A percentile compares a stretch with the other conserved stretches of the same genome.
These are phyloP conservation scores for Westerdykella ornata DNA, from an alignment of 2,329 filamentous ascomycete genomes.

Conservation along the genomic window DNA sequence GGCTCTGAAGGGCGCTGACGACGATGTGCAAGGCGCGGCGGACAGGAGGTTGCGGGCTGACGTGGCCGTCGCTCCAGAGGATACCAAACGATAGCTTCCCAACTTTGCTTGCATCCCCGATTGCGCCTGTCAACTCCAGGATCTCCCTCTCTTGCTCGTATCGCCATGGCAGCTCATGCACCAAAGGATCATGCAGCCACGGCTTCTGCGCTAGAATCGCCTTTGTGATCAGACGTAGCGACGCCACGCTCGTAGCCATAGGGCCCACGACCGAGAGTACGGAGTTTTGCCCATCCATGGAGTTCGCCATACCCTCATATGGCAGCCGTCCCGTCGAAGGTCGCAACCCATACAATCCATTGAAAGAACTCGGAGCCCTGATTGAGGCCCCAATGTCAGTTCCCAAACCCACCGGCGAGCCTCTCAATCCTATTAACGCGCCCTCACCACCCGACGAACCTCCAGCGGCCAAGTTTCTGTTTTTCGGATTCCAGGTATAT, in stretches of 20 bases:
- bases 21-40: slow-evolving; percentile 28
- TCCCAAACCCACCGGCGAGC: slow-evolving; percentile 51
- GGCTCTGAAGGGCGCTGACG: slow-evolving; percentile 15
- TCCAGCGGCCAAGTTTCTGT: slow-evolving; percentile 48
- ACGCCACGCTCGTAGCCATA: slow-evolving; percentile 51
- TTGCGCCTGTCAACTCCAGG: slow-evolving; percentile 32
- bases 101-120: slow-evolving; percentile 11
- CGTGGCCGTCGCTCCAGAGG: slow-evolving; percentile 29
- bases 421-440: slow-evolving; percentile 50
- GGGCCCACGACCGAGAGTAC: slow-evolving; percentile 59
- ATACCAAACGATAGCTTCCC: slow-evolving; percentile 31
- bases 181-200: slow-evolving; percentile 61
- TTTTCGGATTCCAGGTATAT: slow-evolving; percentile 53
- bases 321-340: slow-evolving; percentile 49
- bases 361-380: slow-evolving; percentile 54
- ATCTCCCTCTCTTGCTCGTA: slow-evolving; percentile 35
- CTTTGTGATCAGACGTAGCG: slow-evolving; percentile 51
- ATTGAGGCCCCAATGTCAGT: slow-evolving; percentile 54
- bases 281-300: slow-evolving; percentile 57
- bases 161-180: slow-evolving; percentile 60
- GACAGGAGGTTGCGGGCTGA: slow-evolving; percentile 33
- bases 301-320: slow-evolving; percentile 48
- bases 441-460: slow-evolving; percentile 58
- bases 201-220: slow-evolving; percentile 53
- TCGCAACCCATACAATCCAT: slow-evolving; percentile 51